A percentile compares a stretch with the other conserved stretches of the same genome.
Evolutionary conservation across 306 rosid species (phyloP).

Genomic region (Cicer yamashitae): DNA sequence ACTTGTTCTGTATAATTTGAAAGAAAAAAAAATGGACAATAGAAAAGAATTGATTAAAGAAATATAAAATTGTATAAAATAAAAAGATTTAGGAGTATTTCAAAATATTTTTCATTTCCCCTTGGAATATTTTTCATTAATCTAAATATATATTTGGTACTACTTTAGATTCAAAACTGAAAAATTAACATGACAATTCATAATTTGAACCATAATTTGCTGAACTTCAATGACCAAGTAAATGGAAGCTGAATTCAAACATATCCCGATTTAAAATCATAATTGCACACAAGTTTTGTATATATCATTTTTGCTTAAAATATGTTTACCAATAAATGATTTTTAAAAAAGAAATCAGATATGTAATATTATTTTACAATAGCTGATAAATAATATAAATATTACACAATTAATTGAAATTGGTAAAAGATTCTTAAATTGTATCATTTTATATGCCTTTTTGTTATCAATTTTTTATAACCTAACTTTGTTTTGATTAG

Average conservation of each 20-base stretch:
- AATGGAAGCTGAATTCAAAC: background rate
- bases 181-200: background rate
- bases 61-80: too few species aligned
- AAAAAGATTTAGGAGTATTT: too few species aligned
- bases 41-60: background rate
- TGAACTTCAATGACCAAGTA: background rate
- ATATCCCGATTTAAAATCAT: background rate
- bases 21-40: too few species aligned
- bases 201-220: background rate
- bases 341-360: background rate
- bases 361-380: background rate
- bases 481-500: too few species aligned
- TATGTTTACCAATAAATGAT: too few species aligned
- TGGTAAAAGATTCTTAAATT: too few species aligned
- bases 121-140: too few species aligned
- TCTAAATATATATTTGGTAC: too few species aligned
- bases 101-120: too few species aligned
- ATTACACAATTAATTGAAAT: background rate
- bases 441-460: too few species aligned
- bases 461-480: too few species aligned
- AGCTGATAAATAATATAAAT: background rate
- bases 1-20: constrained; percentile 47
- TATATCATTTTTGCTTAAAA: background rate
- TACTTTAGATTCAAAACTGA: too few species aligned
- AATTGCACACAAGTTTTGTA: background rate